Conservation (phyloP, 2,329 filamentous ascomycete species). For the Fusarium sp. region DNA sequence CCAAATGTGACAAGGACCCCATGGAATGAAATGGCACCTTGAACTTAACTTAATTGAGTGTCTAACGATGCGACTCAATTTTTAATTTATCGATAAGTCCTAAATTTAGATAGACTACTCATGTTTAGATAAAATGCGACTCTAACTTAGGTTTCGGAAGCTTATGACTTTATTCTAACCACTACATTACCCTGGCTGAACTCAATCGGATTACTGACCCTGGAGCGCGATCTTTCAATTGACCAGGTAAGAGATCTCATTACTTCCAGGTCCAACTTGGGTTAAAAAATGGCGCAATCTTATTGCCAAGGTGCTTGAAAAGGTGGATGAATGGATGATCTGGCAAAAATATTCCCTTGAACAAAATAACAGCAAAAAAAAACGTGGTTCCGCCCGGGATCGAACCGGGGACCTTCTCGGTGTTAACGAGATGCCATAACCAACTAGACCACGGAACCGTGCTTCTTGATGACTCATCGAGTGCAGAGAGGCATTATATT, state of each 20-base stretch:
- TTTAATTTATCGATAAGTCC: no score
- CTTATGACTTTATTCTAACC: neutral
- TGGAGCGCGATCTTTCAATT: no score
- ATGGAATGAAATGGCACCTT: neutral
- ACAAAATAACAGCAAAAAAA: neutral
- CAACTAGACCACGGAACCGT: slow-evolving; percentile 21
- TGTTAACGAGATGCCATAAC: slow-evolving; percentile 21
- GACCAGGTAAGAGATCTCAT: no score
- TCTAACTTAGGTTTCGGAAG: neutral
- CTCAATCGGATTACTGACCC: neutral
- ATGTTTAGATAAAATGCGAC: neutral
- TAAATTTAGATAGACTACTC: neutral
- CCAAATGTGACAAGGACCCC: neutral
- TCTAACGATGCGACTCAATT: neutral
- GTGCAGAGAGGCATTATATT: rapidly evolving
- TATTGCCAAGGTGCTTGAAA: no score
- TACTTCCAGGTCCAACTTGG: no score
- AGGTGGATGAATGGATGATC: no score
- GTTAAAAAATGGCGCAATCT: no score
- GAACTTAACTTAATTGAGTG: no score
- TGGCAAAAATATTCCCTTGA: neutral
- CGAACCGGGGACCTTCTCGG: slow-evolving; percentile 20
- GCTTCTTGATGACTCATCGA: neutral
- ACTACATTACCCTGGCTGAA: neutral
- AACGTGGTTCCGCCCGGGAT: slow-evolving; percentile 12